Evolutionary conservation across 2,329 filamentous ascomycete species (phyloP), one percentile per base, ranked within the genome.

Genomic region (Monosporascus sp.): DNA sequence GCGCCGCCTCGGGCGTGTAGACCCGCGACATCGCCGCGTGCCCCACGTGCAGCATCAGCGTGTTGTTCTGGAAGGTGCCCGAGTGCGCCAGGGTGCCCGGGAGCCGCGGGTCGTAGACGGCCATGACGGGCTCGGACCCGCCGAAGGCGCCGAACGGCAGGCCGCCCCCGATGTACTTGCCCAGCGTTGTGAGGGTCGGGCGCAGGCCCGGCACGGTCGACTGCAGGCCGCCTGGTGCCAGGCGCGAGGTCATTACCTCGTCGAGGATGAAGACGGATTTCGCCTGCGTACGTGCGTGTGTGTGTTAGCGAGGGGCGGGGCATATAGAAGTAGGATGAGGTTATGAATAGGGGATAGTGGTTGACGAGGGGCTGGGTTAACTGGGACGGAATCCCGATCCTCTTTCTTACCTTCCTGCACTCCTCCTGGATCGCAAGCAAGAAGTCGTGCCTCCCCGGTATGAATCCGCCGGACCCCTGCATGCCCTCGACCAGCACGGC

Each of bases 241-340:
- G 68, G 2, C 86, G 75, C 3, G 81, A 85, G 0, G 85, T 88
- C 78, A 88, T 86, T 6, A 89, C 86, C 68, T 90, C 87, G 64
- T 90, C 87, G 15, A 88, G 71, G 37, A 90, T 82, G 58, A 90
- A 77, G 1, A 89, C 54, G 0, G 80, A 80, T 2, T 78, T 79
- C 0, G 72, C 67, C 62, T 76, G 35, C 8, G 18, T 7, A 14
- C 5, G 37, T 54, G 20, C 48, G 45, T 15, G 37, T 14, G 15
- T 3, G 17, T 14, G 17, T 31, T 31, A 31, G 28, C 14, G 9
- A 31, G n/a, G 28, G 28, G 11, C 11, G 9, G 28, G 11, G 5
- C 14, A 31, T 14, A 31, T 11, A 11, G 9, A 31, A 31, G 3
- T 5, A 31, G 14, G 28, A 14, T 4, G 11, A 14, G 28, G 28